Percentiles rank a stretch among this genome's conserved stretches.
phyloP scores from a whole-genome alignment of 2,329 filamentous ascomycete genomes.

The Beauveria medogensis region DNA sequence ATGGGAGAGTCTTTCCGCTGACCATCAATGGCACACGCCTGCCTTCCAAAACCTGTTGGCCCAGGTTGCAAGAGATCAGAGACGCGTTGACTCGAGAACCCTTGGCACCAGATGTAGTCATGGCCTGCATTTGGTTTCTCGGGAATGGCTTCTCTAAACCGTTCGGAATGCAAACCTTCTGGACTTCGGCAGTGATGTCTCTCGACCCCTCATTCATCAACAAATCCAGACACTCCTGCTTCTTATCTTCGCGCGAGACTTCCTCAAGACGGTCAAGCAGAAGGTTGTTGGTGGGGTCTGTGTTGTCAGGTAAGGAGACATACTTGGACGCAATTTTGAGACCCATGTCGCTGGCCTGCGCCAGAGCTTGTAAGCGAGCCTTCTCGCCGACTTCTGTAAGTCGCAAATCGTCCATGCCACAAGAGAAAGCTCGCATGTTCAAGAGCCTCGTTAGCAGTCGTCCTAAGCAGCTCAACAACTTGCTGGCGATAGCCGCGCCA shows the following conservation, averaged over 20 bases:
- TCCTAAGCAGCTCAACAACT: conserved; percentile 80
- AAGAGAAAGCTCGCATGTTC: conserved; percentile 91
- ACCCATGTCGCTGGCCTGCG: conserved; percentile 60
- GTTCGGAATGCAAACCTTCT: conserved; percentile 67
- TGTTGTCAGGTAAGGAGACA: conserved; percentile 67
- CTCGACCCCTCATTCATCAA: conserved; percentile 67
- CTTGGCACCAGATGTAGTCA: conserved; percentile 96
- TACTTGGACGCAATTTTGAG: conserved; percentile 78
- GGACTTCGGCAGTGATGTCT: conserved; percentile 69
- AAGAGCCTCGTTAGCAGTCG: conserved; percentile 82
- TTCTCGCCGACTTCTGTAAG: conserved; percentile 74
- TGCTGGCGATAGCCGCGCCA: conserved; percentile 77
- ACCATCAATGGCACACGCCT: conserved; percentile 95
- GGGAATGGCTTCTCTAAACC: conserved; percentile 89
- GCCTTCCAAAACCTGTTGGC: conserved; percentile 93
- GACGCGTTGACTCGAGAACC: conserved; percentile 90
- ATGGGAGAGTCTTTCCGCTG: conserved; percentile 90
- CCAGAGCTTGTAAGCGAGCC: conserved; percentile 59
- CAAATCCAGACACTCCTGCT: conserved; percentile 84
- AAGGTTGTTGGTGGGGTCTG: conserved; percentile 58
- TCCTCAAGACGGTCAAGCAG: conserved; percentile 75
- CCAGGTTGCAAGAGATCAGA: conserved; percentile 93
- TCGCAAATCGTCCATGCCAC: conserved; percentile 91
- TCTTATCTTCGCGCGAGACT: conserved; percentile 81
- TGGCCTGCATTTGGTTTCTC: conserved; percentile 96